These are phyloP conservation scores for Trichoderma koningiopsis DNA, from an alignment of 2,329 filamentous ascomycete species.

Conservation along the genomic window DNA sequence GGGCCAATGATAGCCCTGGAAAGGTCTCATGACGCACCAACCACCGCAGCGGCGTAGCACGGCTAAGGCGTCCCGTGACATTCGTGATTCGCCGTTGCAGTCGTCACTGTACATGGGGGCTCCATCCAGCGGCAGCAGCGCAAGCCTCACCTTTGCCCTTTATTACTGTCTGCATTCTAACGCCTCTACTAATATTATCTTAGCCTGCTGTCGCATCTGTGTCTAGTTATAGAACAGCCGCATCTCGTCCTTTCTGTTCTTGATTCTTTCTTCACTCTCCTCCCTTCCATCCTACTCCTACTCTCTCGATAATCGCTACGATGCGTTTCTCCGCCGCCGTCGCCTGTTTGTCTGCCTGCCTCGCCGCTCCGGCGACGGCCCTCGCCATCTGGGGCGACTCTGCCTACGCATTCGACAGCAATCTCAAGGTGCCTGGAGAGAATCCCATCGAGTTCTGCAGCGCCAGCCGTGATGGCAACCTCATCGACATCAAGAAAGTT, in stretches of 20 bases:
- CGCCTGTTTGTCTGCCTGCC: slow-evolving; percentile 49
- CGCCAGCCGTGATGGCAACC: slow-evolving; percentile 65
- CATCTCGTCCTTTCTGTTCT: not conserved
- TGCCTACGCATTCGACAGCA: slow-evolving; percentile 44
- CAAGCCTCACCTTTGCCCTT: slow-evolving; percentile 18
- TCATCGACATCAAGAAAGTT: slow-evolving; percentile 76
- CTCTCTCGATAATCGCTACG: slow-evolving; percentile 6
- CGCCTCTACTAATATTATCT: not conserved
- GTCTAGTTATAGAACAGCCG: not conserved
- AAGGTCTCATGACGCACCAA: slow-evolving; percentile 39
- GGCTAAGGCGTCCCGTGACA: slow-evolving; percentile 23
- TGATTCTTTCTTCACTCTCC: not conserved
- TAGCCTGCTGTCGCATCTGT: not conserved
- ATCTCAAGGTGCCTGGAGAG: slow-evolving; percentile 74
- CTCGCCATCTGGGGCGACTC: slow-evolving; percentile 45
- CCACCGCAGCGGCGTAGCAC: slow-evolving; percentile 27
- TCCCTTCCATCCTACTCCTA: not conserved
- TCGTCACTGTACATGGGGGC: slow-evolving; percentile 21
- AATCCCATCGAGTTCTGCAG: slow-evolving; percentile 82
- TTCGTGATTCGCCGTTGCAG: slow-evolving; percentile 15
- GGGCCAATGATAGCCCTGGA: not conserved
- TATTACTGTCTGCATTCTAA: not conserved
- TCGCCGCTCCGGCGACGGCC: slow-evolving; percentile 47
- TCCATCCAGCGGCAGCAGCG: slow-evolving; percentile 5
- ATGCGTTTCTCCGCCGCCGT: slow-evolving; percentile 47